Base-by-base conservation (phyloP, 306 rosid genomes). In the Datisca glomerata region DNA sequence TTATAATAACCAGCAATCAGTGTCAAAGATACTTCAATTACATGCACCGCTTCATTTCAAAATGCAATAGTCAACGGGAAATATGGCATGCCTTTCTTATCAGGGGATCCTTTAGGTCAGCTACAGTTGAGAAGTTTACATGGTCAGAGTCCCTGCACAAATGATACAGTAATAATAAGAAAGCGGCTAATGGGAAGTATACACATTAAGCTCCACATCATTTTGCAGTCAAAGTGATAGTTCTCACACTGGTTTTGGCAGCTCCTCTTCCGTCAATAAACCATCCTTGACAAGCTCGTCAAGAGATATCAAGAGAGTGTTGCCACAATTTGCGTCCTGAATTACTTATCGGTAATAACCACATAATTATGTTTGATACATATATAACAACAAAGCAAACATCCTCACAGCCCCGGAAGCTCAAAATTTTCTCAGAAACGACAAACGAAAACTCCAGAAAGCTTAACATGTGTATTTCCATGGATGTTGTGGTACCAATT, bases 271-370 rank as follows among this genome's bases (percentile, higher is more conserved):
- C n/a, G 55, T 51, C 68, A 89, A 59, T 70, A 89, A 75, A n/a
- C 91, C 91, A 61, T 89, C 95, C 47, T 83, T 70, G 17, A 80
- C 93, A 56, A 89, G 97, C 54, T 75, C 86, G 40, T 77, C 73
- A 14, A 89, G 91, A 49, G 95, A 89, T 66, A 89, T 80, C 73
- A 89, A 64, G 51, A 89, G 80, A 3, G 93, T 83, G 69, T 89
- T 89, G 5, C 97, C 97, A 72, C 97, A 83, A 68, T 77, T 83
- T 22, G 95, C 97, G 58, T 89, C 97, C 97, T 89, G 62, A 16
- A 64, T n/a, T n/a, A n/a, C n/a, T n/a, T n/a, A n/a, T n/a, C n/a
- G n/a, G n/a, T n/a, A n/a, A n/a, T n/a, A n/a, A n/a, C n/a, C n/a
- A n/a, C n/a, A n/a, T n/a, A n/a, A n/a, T n/a, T n/a, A n/a, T n/a